phyloP scores from a whole-genome alignment of 345 rosid species.

The Linum lewisii region DNA sequence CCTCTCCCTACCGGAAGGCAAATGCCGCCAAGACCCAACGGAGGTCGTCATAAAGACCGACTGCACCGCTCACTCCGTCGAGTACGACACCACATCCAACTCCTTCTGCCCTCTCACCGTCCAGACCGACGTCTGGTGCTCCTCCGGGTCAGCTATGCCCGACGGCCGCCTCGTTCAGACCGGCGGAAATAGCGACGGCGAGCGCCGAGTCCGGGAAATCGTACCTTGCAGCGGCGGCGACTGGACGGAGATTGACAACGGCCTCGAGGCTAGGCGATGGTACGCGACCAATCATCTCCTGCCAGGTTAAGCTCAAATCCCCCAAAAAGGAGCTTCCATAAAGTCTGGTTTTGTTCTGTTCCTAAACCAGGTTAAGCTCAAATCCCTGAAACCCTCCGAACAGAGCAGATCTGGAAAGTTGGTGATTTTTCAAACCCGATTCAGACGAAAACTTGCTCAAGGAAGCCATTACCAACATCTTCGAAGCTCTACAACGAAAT shows the following conservation, averaged over 20 bases:
- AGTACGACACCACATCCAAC: constrained; percentile 13
- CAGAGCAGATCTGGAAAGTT: too few species aligned
- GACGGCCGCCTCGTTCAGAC: constrained; percentile 7
- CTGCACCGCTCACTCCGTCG: constrained; percentile 22
- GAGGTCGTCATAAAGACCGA: not conserved
- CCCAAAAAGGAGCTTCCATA: too few species aligned
- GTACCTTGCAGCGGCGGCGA: constrained; percentile 32
- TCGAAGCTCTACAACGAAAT: too few species aligned
- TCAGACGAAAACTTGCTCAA: too few species aligned
- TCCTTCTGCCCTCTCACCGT: constrained; percentile 19
- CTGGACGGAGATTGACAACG: constrained; percentile 52
- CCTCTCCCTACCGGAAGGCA: constrained; percentile 30
- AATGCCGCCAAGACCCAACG: constrained; percentile 19
- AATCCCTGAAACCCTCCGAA: too few species aligned
- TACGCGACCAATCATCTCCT: constrained; percentile 60
- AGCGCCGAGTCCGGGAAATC: constrained; percentile 37
- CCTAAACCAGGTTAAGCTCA: too few species aligned
- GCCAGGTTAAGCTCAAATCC: too few species aligned
- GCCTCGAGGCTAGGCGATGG: constrained; percentile 49
- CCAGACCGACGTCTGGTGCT: constrained; percentile 22
- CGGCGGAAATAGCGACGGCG: constrained; percentile 29
- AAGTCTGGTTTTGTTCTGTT: too few species aligned
- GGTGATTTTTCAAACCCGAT: too few species aligned
- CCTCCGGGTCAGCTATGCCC: constrained; percentile 6
- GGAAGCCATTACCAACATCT: too few species aligned